Conservation (phyloP, 2,329 filamentous ascomycete genomes). For the Lasiodiplodia sp. region DNA sequence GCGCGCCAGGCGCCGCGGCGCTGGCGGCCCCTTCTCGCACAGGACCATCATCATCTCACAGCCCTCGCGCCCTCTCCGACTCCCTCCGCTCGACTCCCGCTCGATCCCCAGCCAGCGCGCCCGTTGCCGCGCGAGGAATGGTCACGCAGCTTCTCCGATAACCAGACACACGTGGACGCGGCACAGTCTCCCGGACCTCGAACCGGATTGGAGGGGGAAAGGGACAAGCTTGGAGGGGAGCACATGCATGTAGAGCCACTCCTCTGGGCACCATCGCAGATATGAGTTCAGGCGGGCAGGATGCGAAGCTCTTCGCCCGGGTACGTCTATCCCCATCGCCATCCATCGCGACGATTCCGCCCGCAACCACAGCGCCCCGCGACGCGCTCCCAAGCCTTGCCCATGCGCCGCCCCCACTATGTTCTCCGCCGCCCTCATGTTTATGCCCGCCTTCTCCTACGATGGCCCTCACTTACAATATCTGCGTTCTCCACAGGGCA, state of each 20-base stretch:
- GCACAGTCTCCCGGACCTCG: conserved; percentile 15
- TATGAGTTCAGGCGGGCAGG: conserved; percentile 78
- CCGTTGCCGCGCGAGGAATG: conserved; percentile 25
- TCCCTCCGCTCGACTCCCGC: conserved; percentile 3
- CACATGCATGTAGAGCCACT: conserved; percentile 30
- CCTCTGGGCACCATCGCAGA: conserved; percentile 39
- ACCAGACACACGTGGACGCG: conserved; percentile 20
- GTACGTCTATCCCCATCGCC: conserved; percentile 64
- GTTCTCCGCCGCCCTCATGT: conserved; percentile 41
- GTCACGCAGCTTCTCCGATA: conserved; percentile 28
- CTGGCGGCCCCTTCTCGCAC: conserved; percentile 26
- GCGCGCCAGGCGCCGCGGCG: conserved; percentile 9
- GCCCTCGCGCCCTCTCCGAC: conserved; percentile 13
- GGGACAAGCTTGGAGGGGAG: conserved; percentile 30
- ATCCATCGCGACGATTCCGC: conserved; percentile 35
- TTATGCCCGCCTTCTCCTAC: conserved; percentile 45
- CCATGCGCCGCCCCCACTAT: conserved; percentile 12
- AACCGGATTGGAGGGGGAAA: conserved; percentile 30
- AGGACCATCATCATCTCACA: conserved; percentile 25
- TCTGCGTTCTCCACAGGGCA: conserved; percentile 74
- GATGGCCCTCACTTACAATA: conserved; percentile 60
- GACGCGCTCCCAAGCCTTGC: neutral
- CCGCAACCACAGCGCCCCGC: conserved; percentile 29
- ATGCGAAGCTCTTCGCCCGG: conserved; percentile 99
- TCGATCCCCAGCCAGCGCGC: neutral